Evolutionary conservation across 345 rosid species (phyloP).

Genomic region (Durio zibethinus): DNA sequence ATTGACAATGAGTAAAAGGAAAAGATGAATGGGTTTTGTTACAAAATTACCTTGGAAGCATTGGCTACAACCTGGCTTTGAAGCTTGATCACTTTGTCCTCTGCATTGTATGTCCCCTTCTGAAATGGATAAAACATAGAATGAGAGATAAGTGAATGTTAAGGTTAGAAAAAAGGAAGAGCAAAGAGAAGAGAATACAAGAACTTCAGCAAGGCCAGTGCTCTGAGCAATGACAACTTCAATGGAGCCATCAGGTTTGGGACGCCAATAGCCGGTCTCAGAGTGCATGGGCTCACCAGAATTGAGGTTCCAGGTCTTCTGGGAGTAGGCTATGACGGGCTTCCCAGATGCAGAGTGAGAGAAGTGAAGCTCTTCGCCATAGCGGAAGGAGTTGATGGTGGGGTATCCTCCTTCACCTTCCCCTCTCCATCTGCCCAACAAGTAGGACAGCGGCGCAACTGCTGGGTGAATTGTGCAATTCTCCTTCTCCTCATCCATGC

Average conservation of each 20-base stretch:
- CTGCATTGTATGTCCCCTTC: slow-evolving; percentile 48
- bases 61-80: slow-evolving; percentile 67
- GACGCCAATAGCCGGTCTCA: slow-evolving; percentile 72
- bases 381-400: slow-evolving; percentile 55
- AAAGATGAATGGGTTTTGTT: background rate
- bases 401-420: slow-evolving; percentile 66
- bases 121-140: slow-evolving; percentile 19
- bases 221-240: slow-evolving; percentile 75
- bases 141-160: too few species aligned
- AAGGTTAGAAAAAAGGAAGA: background rate
- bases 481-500: background rate
- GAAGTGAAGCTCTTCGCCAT: slow-evolving; percentile 68
- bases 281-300: slow-evolving; percentile 77
- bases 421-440: slow-evolving; percentile 79
- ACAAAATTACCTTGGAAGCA: slow-evolving; percentile 58
- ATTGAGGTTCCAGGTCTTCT: slow-evolving; percentile 64
- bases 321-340: slow-evolving; percentile 68
- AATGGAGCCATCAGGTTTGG: slow-evolving; percentile 61
- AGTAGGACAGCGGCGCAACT: slow-evolving; percentile 51
- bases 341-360: slow-evolving; percentile 42
- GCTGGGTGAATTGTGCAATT: slow-evolving; percentile 40
- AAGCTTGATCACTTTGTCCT: slow-evolving; percentile 48
- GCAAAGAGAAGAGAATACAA: slow-evolving; percentile 27
- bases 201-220: slow-evolving; percentile 73
- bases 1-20: background rate